Evolutionary conservation across 768 basidiomycete species (phyloP), one percentile per base, ranked within the genome.

Genomic region (Punctularia strigosozonata): DNA sequence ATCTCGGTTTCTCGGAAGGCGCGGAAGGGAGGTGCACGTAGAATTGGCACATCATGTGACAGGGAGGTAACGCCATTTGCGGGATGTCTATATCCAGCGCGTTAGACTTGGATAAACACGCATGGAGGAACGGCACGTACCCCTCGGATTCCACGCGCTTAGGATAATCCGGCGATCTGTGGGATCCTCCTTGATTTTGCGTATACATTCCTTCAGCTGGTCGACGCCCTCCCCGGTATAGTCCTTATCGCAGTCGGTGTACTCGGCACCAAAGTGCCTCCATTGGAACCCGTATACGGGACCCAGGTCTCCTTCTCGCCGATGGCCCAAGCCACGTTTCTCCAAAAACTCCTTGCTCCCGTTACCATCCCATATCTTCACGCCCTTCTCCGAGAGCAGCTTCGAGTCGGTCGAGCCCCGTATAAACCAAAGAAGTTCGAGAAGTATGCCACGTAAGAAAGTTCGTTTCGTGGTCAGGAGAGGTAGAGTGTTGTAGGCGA

Each of bases 21-120:
- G 67, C 46, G 3, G 76, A 60, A 0, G 94, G 85, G 25, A 94
- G 78, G 53, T 89, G 83, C 25, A 99, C 94, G 65, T 89, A 97
- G 70, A 99, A 99, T 56, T 99, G 95, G 62, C 91, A 97, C 60
- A 98, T 81, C 77, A 98, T 83, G 61, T 98, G 95, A 59, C 95
- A 99, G 0, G 95, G 95, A 0, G 95, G 95, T 0, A 99, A 75
- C 0, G 95, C 95, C 95, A 98, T 99, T 26, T 73, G 68, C 1
- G 80, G 76, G 19, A 99, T 84, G 59, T 95, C 94, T 97, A 50
- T 8, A 21, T 4, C n/a, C 12, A 39, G 32, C 31, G 31, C 14
- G n/a, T 33, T 39, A 21, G 5, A 26, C 2, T 12, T 41, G 36
- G 18, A 23, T 17, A 18, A 41, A 33, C 35, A 39, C n/a, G 21